phyloP scores from a whole-genome alignment of 225 moss, liverwort and hornwort species.

The Anthoceros angustus region DNA sequence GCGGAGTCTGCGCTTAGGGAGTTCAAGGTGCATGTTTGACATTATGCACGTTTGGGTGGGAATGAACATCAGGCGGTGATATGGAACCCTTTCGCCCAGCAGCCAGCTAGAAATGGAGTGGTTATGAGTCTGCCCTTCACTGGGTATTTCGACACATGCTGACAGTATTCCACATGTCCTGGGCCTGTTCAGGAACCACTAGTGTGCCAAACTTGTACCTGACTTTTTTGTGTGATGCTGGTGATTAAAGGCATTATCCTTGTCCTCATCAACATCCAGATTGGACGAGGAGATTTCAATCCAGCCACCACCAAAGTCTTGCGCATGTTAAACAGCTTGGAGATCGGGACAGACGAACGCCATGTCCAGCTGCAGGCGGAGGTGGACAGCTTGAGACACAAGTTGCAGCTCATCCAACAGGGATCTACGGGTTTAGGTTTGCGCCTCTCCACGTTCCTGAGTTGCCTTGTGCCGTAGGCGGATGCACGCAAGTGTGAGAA shows the following conservation, averaged over 20 bases:
- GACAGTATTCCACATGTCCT: no score
- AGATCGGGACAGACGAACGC: slow-evolving; percentile 14
- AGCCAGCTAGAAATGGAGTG: no score
- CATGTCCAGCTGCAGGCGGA: slow-evolving; percentile 21
- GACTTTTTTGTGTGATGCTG: not conserved
- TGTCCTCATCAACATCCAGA: slow-evolving; percentile 21
- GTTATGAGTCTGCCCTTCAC: no score
- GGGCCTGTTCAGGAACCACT: not conserved
- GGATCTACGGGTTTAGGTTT: slow-evolving; percentile 5
- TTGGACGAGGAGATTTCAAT: slow-evolving; percentile 79
- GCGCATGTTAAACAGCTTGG: slow-evolving; percentile 60
- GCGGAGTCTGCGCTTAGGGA: slow-evolving; percentile 61
- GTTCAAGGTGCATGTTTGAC: slow-evolving; percentile 20
- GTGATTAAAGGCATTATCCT: slow-evolving; percentile 1
- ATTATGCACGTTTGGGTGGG: no score
- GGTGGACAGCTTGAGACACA: slow-evolving; percentile 19
- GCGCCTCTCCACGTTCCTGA: slow-evolving; percentile 8
- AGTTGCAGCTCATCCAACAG: slow-evolving; percentile 20
- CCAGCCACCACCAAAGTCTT: slow-evolving; percentile 63
- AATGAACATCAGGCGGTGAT: no score
- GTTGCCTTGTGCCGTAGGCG: no score
- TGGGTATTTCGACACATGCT: no score
- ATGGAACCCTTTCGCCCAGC: not conserved
- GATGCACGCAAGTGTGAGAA: no score
- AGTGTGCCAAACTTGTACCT: not conserved